Percentiles rank a stretch among this genome's conserved stretches.
These are phyloP conservation scores for Fusarium sp. DNA, from an alignment of 2,329 filamentous ascomycete species.

Conservation along the genomic window DNA sequence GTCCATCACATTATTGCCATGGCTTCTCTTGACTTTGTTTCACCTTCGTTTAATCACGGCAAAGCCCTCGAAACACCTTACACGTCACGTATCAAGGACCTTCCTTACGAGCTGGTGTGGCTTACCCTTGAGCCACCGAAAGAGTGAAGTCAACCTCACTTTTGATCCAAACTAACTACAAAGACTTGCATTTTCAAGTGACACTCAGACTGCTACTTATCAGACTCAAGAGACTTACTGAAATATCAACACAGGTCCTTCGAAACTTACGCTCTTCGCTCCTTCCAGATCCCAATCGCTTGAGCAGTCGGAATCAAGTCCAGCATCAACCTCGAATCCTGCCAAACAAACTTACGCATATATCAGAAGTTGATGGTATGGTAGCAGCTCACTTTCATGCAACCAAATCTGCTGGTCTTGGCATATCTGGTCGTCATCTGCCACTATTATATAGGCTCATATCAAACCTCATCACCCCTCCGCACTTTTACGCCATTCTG, in stretches of 20 bases:
- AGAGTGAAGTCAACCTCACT: background rate
- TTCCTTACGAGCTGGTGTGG: background rate
- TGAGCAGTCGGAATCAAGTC: conserved; percentile 9
- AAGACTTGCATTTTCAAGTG: background rate
- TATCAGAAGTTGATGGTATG: conserved; percentile 59
- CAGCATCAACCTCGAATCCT: conserved; percentile 26
- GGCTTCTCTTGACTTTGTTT: background rate
- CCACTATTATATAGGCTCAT: conserved; percentile 66
- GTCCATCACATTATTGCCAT: background rate
- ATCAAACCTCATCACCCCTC: conserved; percentile 59
- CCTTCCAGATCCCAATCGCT: conserved; percentile 30
- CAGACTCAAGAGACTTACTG: background rate
- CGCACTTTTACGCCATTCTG: conserved; percentile 59
- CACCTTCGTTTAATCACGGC: background rate
- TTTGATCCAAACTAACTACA: background rate
- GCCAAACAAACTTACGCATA: conserved; percentile 48
- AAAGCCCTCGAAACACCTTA: background rate
- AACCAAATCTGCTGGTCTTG: conserved; percentile 58
- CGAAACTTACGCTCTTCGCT: conserved; percentile 40
- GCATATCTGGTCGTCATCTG: conserved; percentile 62
- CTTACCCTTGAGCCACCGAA: background rate
- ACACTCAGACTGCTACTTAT: background rate
- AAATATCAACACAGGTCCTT: conserved; percentile 35
- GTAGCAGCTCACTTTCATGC: conserved; percentile 57
- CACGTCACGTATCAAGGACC: background rate